Conservation (phyloP, 495 filamentous ascomycete genomes). For the Coniosporium apollinis region DNA sequence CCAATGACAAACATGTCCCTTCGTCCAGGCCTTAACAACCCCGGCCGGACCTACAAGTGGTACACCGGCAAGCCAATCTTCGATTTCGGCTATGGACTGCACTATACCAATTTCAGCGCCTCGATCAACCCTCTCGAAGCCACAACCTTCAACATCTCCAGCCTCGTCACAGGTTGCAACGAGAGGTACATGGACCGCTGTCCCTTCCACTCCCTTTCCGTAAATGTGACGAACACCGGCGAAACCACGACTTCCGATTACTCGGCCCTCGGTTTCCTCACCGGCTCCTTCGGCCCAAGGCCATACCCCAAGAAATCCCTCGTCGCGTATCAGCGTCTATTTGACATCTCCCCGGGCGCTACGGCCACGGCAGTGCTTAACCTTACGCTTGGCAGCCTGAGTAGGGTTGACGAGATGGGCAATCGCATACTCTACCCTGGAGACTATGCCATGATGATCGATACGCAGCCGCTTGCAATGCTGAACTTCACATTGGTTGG, state of each 20-base stretch:
- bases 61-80: slow-evolving; percentile 37
- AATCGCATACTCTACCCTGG: slow-evolving; percentile 51
- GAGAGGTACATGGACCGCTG: slow-evolving; percentile 18
- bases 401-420: slow-evolving; percentile 39
- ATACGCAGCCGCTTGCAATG: slow-evolving; percentile 24
- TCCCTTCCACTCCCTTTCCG: slow-evolving; percentile 26
- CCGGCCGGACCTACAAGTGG: slow-evolving; percentile 45
- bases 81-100: slow-evolving; percentile 39
- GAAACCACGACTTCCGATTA: slow-evolving; percentile 35
- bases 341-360: slow-evolving; percentile 25
- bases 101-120: slow-evolving; percentile 33
- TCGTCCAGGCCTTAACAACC: slow-evolving; percentile 25
- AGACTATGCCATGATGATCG: slow-evolving; percentile 40
- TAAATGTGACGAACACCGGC: slow-evolving; percentile 36
- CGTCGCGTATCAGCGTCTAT: slow-evolving; percentile 39
- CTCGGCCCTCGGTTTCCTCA: slow-evolving; percentile 38
- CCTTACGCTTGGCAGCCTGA: slow-evolving; percentile 40
- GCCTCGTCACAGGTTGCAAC: slow-evolving; percentile 15
- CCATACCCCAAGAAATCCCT: slow-evolving; percentile 50
- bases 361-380: slow-evolving; percentile 26
- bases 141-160: slow-evolving; percentile 17
- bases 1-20: slow-evolving; percentile 41
- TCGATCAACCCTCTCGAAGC: slow-evolving; percentile 13
- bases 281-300: slow-evolving; percentile 36
- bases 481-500: slow-evolving; percentile 30